Base-by-base conservation (phyloP, 257 asterid genomes). In the Solanum verrucosum region DNA sequence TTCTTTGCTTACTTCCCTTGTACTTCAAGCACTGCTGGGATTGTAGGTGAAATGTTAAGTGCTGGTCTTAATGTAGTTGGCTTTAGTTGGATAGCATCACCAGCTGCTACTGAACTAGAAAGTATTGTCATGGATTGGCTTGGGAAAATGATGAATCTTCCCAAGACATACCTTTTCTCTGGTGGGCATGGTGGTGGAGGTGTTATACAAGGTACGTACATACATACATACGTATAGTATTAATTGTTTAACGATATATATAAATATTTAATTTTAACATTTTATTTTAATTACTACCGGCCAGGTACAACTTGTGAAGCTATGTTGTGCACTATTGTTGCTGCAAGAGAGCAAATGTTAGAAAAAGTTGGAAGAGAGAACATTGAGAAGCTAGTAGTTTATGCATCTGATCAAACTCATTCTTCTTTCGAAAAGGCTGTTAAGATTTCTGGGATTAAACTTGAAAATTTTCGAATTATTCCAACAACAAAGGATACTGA, bases 361-460 rank as follows among this genome's bases (percentile, higher is more conserved):
- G 90, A 86, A 6, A 93, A 74, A 38, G 91, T 94, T 23, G 98
- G 98, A 3, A 31, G 33, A 31, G 33, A 31, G 33, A 31, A 31
- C 4, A 4, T 93, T 3, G 92, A 91, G 52, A 91, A 91, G 79
- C 82, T 95, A 8, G 98, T 93, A 23, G 95, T 94, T 0, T 95
- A 95, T 87, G 94, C 94, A 10, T 95, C 98, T 33, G 96, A 95
- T 46, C 98, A 95, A 87, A 95, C 98, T 31, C 98, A 95, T 90
- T 94, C 93, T 35, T 95, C 95, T 1, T 44, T 94, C n/a, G 93
- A 93, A 89, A 95, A 94, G 86, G 98, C 96, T 0, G 92, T 95
- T 8, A 94, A 93, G 86, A 92, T 95, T 29, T 96, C 97, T 1
- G 98, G 98, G 0, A 90, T 95, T 67, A 86, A 90, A 90, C 95